Evolutionary conservation across 192 early-diverging fungal species (phyloP).

Genomic region (Podila horticola): DNA sequence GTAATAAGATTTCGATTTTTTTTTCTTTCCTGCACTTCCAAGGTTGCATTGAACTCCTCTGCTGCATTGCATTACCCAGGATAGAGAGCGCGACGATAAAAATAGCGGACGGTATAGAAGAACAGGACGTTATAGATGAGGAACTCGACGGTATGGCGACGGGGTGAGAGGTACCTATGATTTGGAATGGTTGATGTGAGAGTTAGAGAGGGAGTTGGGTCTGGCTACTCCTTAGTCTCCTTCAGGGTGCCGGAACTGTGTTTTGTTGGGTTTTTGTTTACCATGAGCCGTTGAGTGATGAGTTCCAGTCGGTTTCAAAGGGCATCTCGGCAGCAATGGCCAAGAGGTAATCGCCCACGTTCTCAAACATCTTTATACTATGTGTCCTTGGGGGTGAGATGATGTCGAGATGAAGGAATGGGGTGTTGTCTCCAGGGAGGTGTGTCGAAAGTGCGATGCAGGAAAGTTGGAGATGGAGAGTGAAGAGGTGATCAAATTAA

Average conservation of each 20-base stretch:
- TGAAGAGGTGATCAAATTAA: not conserved
- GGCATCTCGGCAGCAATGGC: conserved; percentile 55
- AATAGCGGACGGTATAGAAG: conserved; percentile 31
- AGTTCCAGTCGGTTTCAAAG: conserved; percentile 58
- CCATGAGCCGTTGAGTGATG: conserved; percentile 60
- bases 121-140: conserved; percentile 42
- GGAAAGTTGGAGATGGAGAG: not conserved
- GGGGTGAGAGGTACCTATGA: conserved; percentile 60
- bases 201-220: not conserved
- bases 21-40: not conserved
- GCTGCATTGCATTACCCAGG: conserved; percentile 32
- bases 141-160: conserved; percentile 61
- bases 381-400: not conserved
- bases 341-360: conserved; percentile 44
- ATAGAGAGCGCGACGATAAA: conserved; percentile 47
- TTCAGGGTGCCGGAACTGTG: not conserved
- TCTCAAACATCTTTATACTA: conserved; percentile 24
- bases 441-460: not conserved
- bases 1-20: conserved; percentile 13
- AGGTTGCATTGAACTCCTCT: not conserved
- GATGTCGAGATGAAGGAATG: not conserved
- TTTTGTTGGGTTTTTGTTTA: conserved; percentile 13
- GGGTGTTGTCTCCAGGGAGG: not conserved
- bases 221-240: not conserved
- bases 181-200: not conserved